Base-by-base conservation (phyloP, 305 asterid genomes). In the Nicotiana rustica region DNA sequence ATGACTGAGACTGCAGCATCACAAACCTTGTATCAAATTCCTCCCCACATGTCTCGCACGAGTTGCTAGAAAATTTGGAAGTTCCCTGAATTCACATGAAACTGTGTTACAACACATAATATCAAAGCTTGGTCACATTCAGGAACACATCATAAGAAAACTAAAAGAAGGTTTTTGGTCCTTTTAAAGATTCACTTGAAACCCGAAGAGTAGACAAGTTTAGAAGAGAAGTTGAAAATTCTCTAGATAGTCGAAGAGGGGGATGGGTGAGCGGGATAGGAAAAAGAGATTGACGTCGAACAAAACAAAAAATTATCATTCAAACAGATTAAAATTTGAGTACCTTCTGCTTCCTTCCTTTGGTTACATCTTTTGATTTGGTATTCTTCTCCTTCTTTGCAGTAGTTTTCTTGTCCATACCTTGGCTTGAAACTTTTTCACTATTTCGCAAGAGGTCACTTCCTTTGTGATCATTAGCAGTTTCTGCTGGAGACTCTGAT, bases 281-380 rank as follows among this genome's bases (percentile, higher is more conserved):
- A 65, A 65, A 31, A 14, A 5, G 71, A 31, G 79, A 47, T 73
- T 73, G 62, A 47, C 41, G 47, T 64, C 64, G 66, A 49, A 47
- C 44, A 19, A 36, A 31, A 0, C 10, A 49, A 56, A 49, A 56
- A 47, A 66, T 9, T 17, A 67, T 80, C 17, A 36, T 78, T 66
- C 21, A 19, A 19, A 35, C 7, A 61, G 36, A 61, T 38, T 59
- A 29, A 79, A 38, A 15, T 67, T 25, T 41, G 68, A 21, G 73
- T 85, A 93, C 98, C 98, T 92, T 92, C 81, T 91, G 90, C 81
- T 91, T 92, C 85, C 93, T 88, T 90, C 97, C 99, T 89, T 88
- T 91, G 67, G 92, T 55, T n/a, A 91, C 81, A 83, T 82, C 90
- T 85, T 89, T 93, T 21, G 86, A 79, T 86, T 88, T 93, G 80